Evolutionary conservation across 2,329 filamentous ascomycete species (phyloP).

Genomic region (Ceratocystis colombiana): DNA sequence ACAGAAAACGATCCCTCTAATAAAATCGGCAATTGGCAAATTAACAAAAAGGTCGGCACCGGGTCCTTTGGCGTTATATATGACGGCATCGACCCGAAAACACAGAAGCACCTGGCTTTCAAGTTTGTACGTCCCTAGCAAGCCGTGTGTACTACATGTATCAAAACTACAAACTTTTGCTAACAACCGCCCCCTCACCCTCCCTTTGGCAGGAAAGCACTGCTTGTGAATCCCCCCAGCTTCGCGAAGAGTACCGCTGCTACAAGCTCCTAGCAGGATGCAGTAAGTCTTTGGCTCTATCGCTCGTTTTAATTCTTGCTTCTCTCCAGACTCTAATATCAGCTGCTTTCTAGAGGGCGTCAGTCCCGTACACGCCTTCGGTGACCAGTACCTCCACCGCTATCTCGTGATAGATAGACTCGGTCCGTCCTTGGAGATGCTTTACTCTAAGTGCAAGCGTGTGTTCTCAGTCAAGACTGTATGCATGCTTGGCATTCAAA

Average conservation of each 20-base stretch:
- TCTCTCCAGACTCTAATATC: not conserved
- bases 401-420: slow-evolving; percentile 23
- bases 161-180: not conserved
- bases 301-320: too few species aligned
- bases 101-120: slow-evolving; percentile 13
- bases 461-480: slow-evolving; percentile 22
- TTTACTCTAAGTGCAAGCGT: slow-evolving; percentile 22
- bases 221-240: slow-evolving; percentile 21
- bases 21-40: not conserved
- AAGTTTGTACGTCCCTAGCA: slow-evolving; percentile 20
- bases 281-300: slow-evolving; percentile 17
- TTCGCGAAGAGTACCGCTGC: slow-evolving; percentile 23
- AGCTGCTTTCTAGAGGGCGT: slow-evolving; percentile 16
- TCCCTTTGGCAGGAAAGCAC: slow-evolving; percentile 11
- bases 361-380: slow-evolving; percentile 16
- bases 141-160: not conserved
- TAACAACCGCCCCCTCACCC: not conserved
- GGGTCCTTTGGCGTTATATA: slow-evolving; percentile 25
- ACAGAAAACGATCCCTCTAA: not conserved
- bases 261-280: slow-evolving; percentile 22
- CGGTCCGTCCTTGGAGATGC: slow-evolving; percentile 23
- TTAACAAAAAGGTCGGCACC: slow-evolving; percentile 21
- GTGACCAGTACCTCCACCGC: slow-evolving; percentile 22
- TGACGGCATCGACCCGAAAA: slow-evolving; percentile 12
- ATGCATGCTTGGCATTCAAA: slow-evolving; percentile 23